Evolutionary conservation across 2,329 filamentous ascomycete genomes (phyloP).

Genomic region (Pseudogymnoascus sp.): DNA sequence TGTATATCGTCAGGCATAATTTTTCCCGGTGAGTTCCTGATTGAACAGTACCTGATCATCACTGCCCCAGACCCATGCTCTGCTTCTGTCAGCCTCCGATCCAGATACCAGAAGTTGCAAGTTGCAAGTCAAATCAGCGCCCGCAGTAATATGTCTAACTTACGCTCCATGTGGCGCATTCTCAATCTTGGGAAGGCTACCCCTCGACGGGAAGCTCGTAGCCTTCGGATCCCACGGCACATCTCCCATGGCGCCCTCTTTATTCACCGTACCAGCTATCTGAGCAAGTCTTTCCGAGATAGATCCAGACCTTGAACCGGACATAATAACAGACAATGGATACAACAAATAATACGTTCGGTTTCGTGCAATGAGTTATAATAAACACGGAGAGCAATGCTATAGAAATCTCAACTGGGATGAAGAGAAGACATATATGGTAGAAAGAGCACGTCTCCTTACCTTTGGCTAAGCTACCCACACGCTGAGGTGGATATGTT

Average conservation of each 20-base stretch:
- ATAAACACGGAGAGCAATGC: neutral
- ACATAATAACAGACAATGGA: neutral
- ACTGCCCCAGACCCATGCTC: conserved; percentile 28
- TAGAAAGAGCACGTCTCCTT: neutral
- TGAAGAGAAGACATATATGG: neutral
- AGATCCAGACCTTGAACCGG: neutral
- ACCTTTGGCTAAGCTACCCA: neutral
- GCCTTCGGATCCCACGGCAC: conserved; percentile 26
- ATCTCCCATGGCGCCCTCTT: conserved; percentile 14
- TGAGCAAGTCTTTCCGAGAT: conserved; percentile 18
- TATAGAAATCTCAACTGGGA: neutral
- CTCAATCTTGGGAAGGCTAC: conserved; percentile 24
- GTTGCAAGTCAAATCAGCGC: neutral
- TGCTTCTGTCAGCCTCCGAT: neutral
- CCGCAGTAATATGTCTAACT: neutral
- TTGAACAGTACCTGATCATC: conserved; percentile 22
- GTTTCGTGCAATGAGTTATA: neutral
- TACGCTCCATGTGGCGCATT: conserved; percentile 25
- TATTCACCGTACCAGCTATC: conserved; percentile 21
- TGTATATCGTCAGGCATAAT: conserved; percentile 15
- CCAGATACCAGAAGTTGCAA: neutral
- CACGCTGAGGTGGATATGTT: neutral
- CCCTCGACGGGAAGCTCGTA: conserved; percentile 25
- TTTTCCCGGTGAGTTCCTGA: neutral
- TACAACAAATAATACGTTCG: neutral